Base-by-base conservation (phyloP, 129 eudicot species). In the Helianthus tuberosus region DNA sequence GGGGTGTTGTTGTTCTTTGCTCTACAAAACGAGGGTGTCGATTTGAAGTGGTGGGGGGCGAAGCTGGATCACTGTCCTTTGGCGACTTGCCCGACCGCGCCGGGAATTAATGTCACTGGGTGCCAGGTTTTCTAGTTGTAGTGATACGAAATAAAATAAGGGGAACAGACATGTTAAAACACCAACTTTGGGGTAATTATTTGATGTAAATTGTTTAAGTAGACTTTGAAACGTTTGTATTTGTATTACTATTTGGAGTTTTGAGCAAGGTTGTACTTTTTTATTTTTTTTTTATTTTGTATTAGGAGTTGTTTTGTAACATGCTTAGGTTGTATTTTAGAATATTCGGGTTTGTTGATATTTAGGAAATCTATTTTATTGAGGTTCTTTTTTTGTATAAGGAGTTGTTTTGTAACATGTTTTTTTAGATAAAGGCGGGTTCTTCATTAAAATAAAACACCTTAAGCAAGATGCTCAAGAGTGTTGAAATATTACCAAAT, bases 41-140 rank as follows among this genome's bases (percentile, higher is more conserved):
- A 86, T 27, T 80, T 93, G 79, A 88, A 93, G 54, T 93, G 98
- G 98, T 93, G 98, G 97, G 98, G 98, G 50, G 72, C 98, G 0
- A 70, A 86, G 69, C 80, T 78, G 1, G 98, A 93, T 53, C 98
- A 93, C 55, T 93, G 98, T 58, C 93, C 96, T 4, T 71, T 90
- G 72, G 98, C 98, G 1, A 64, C 84, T 0, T 90, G 98, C 55
- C 98, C 98, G 0, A 94, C 96, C 1, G 97, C 96, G 1, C 97
- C 97, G 0, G 93, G 96, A 11, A 85, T 94, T 39, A 75, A 67
- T 46, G 36, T 32, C 36, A 32, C 36, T 5, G 36, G 36, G 36
- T 32, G 36, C 36, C 36, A 5, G 0, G 4, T 32, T 32, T 32
- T 32, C 4, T 32, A 3, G 93, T 88, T 6, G 51, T 72, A 8